These are phyloP conservation scores for Escallonia herrerae DNA, from an alignment of 129 eudicot genomes.

Conservation along the genomic window DNA sequence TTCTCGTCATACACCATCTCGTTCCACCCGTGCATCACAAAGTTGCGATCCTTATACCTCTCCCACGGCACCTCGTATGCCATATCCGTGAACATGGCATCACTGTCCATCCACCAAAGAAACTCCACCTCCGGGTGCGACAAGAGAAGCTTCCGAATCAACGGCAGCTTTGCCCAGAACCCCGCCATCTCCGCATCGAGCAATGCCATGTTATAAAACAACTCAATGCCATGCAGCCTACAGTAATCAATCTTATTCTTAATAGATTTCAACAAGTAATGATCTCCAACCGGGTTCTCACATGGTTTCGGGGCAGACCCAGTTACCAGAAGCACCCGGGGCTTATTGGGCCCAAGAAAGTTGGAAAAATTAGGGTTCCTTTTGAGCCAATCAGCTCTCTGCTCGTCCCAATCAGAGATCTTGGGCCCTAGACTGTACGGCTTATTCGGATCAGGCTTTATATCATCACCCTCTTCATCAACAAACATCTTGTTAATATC, in stretches of 20 bases:
- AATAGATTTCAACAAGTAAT: slow-evolving; percentile 66
- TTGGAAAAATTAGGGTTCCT: slow-evolving; percentile 55
- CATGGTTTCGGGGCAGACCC: slow-evolving; percentile 90
- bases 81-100: slow-evolving; percentile 96
- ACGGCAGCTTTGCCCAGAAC: slow-evolving; percentile 83
- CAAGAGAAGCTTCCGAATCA: slow-evolving; percentile 64
- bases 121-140: slow-evolving; percentile 88
- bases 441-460: slow-evolving; percentile 37
- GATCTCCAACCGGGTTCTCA: slow-evolving; percentile 92
- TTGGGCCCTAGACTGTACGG: slow-evolving; percentile 72
- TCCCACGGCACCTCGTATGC: slow-evolving; percentile 87
- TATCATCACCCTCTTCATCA: slow-evolving; percentile 59
- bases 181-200: slow-evolving; percentile 93
- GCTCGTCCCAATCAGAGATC: slow-evolving; percentile 76
- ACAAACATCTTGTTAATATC: slow-evolving; percentile 52
- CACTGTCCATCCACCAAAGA: slow-evolving; percentile 96
- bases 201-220: slow-evolving; percentile 74
- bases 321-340: slow-evolving; percentile 73
- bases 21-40: slow-evolving; percentile 84
- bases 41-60: slow-evolving; percentile 54
- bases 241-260: slow-evolving; percentile 87
- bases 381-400: slow-evolving; percentile 64
- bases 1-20: slow-evolving; percentile 69
- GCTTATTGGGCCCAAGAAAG: slow-evolving; percentile 51
- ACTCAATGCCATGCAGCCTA: slow-evolving; percentile 75